phyloP scores from a whole-genome alignment of 306 rosid species.

The Sophora flavescens region DNA sequence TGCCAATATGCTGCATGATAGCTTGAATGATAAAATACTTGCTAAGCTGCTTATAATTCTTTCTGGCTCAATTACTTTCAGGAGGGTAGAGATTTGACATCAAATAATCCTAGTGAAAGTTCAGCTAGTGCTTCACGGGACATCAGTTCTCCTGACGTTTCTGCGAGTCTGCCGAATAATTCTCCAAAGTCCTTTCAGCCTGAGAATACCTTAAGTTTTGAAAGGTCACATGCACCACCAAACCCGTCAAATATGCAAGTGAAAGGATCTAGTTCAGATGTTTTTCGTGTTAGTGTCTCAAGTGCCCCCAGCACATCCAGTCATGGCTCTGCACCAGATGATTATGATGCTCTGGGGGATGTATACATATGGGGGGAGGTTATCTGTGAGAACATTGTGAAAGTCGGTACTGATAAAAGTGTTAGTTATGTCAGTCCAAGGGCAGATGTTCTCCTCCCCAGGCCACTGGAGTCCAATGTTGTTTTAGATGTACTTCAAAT shows the following conservation, averaged over 20 bases:
- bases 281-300: slow-evolving; percentile 97
- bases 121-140: slow-evolving; percentile 73
- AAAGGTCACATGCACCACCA: slow-evolving; percentile 84
- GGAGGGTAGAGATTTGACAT: slow-evolving; percentile 88
- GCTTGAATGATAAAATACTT: slow-evolving; percentile 30
- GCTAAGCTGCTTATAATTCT: slow-evolving; percentile 39
- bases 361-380: slow-evolving; percentile 98
- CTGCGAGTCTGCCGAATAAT: slow-evolving; percentile 61
- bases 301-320: slow-evolving; percentile 99
- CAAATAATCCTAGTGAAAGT: slow-evolving; percentile 85
- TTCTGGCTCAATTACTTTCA: slow-evolving; percentile 64
- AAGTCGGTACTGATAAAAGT: slow-evolving; percentile 81
- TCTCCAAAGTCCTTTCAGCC: slow-evolving; percentile 66
- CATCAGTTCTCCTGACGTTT: slow-evolving; percentile 78
- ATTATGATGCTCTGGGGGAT: slow-evolving; percentile 96
- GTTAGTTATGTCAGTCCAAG: slow-evolving; percentile 64
- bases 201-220: slow-evolving; percentile 63
- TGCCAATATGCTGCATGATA: slow-evolving; percentile 16
- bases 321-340: slow-evolving; percentile 98
- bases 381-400: slow-evolving; percentile 78
- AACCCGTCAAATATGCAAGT: slow-evolving; percentile 87
- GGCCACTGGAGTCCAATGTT: slow-evolving; percentile 86
- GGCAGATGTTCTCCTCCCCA: slow-evolving; percentile 89
- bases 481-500: slow-evolving; percentile 92
- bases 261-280: slow-evolving; percentile 96